Base-by-base conservation (phyloP, 345 rosid genomes). In the Eucalyptus urophylla region DNA sequence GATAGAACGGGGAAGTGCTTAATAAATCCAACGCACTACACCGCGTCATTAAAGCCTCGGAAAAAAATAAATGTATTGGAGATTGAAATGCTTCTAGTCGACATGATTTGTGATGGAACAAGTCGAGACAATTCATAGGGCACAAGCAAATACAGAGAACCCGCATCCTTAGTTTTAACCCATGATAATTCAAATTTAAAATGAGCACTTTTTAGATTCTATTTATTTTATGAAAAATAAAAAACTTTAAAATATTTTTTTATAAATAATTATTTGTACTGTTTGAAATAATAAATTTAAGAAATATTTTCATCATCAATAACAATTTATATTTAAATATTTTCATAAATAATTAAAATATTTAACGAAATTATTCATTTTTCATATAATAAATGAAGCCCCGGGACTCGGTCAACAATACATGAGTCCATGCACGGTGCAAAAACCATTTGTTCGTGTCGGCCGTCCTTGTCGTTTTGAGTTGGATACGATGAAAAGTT, bases 191-290 rank as follows among this genome's bases (percentile, higher is more conserved):
- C 29, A 56, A 22, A 56, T 56, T 56, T 9, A 56, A 56, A 13
- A 56, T 24, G 27, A 24, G 62, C 62, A 21, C 3, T 56, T 56
- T 56, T 24, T 56, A 22, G 27, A 10, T 51, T 43, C 43, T 1
- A 0, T 56, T 56, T 56, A 56, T 56, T 56, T 56, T 24, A 56
- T 24, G 3, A 24, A 56, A 56, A 24, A 24, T 56, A 2, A 56
- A 56, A 22, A 9, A 11, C 0, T 47, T 4, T 3, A 47, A 47
- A 11, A 11, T 3, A 11, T 33, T 4, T 1, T 22, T 21, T 22
- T 19, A 1, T 3, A 54, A 56, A 2, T 56, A 56, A 56, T 56
- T 1, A 10, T 24, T 9, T 24, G 0, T 56, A 56, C 5, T 24
- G 62, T 56, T 56, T 56, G 1, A 56, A 56, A 24, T 22, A 56